Evolutionary conservation across 805 yeast genomes (phyloP).

Genomic region (Myxozyma geophila): DNA sequence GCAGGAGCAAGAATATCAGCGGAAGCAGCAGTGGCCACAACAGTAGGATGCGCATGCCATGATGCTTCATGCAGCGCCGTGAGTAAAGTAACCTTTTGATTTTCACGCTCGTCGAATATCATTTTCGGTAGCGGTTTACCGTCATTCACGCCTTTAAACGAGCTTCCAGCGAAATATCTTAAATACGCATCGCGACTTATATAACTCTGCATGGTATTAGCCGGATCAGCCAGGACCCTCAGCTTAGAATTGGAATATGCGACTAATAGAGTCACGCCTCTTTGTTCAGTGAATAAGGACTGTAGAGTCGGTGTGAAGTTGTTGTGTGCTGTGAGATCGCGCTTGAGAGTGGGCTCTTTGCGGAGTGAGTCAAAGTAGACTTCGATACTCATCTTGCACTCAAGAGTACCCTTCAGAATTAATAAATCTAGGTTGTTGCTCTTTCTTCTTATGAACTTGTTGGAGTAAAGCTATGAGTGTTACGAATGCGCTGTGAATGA

Average conservation of each 20-base stretch:
- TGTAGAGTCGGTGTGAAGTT: conserved; percentile 23
- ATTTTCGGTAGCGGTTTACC: not conserved
- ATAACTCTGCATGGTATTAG: not conserved
- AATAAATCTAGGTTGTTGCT: too few relatives aligned
- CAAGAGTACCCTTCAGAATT: too few relatives aligned
- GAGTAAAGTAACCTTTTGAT: not conserved
- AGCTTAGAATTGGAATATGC: conserved; percentile 18
- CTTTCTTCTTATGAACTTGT: too few relatives aligned
- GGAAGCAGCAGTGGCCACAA: not conserved
- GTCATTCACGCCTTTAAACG: not conserved
- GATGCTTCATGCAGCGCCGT: conserved; percentile 1
- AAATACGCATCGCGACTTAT: conserved; percentile 21
- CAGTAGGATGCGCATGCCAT: not conserved
- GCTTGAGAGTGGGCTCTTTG: not conserved
- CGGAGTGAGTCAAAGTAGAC: not conserved
- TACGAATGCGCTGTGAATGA: too few relatives aligned
- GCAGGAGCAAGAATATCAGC: not conserved
- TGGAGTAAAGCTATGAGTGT: too few relatives aligned
- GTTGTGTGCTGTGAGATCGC: conserved; percentile 12
- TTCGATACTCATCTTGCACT: not conserved
- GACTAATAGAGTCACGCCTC: conserved; percentile 13
- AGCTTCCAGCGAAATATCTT: conserved; percentile 7
- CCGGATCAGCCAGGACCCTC: conserved; percentile 26
- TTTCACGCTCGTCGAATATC: not conserved
- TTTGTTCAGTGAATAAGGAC: conserved; percentile 7